Conservation (phyloP, 163 green algal genomes). For the Chloromonas sp. region DNA sequence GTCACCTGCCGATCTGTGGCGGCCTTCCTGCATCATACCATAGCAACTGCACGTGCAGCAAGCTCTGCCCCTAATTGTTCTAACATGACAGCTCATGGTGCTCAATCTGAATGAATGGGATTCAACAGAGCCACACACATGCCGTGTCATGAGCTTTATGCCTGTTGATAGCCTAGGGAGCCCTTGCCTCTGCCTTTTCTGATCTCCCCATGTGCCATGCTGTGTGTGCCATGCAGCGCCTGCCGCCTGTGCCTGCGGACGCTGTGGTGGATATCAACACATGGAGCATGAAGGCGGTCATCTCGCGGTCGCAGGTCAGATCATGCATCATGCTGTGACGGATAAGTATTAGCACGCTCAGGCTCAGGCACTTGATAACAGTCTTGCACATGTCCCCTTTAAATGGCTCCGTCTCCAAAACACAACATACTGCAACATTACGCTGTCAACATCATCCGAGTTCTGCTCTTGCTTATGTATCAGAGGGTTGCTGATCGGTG, state of each 20-base stretch:
- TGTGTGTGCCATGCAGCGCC: background rate
- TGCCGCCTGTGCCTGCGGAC: background rate
- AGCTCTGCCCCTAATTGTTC: no score
- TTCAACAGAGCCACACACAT: background rate
- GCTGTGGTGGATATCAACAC: background rate
- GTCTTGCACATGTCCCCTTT: no score
- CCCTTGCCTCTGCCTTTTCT: background rate
- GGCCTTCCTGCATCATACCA: no score
- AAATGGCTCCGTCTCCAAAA: no score
- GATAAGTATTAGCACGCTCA: background rate
- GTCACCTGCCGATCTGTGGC: no score
- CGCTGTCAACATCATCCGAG: no score
- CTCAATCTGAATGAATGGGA: background rate
- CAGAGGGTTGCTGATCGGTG: no score
- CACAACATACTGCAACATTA: no score
- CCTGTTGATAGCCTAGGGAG: background rate
- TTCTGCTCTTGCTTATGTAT: no score
- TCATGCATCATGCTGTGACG: background rate
- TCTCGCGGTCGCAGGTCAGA: background rate
- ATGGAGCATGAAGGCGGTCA: background rate
- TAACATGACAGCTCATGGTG: background rate
- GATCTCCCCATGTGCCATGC: background rate
- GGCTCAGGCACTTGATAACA: background rate
- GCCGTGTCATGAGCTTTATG: background rate
- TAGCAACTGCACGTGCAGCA: no score